phyloP scores from a whole-genome alignment of 2,329 filamentous ascomycete species.

The Ophiostoma populinum region DNA sequence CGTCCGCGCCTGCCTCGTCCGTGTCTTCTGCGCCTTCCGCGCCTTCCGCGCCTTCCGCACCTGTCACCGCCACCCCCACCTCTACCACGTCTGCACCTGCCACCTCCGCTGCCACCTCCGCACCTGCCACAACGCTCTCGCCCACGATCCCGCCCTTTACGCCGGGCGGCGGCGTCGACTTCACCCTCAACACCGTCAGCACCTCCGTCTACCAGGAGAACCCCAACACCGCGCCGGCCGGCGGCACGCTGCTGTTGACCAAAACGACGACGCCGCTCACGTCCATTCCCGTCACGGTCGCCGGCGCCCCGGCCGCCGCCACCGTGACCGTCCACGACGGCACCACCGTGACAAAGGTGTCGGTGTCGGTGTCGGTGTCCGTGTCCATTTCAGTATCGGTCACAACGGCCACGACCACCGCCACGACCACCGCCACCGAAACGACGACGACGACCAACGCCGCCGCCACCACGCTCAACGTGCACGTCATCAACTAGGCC shows the following conservation, averaged over 20 bases:
- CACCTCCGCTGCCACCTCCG: no score
- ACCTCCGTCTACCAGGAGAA: not conserved
- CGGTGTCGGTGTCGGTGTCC: no score
- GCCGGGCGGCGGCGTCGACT: no score
- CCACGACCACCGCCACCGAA: constrained; percentile 2
- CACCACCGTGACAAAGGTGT: constrained; percentile 7
- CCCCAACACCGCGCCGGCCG: not conserved
- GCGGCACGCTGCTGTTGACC: not conserved
- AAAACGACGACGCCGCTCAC: not conserved
- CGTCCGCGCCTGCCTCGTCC: no score
- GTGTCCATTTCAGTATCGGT: no score
- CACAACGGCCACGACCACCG: not conserved
- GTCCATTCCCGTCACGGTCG: constrained; percentile 1
- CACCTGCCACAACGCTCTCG: no score
- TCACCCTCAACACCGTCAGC: not conserved
- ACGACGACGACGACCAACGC: constrained; percentile 4
- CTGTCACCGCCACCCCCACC: no score
- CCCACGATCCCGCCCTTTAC: no score
- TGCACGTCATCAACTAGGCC: not conserved
- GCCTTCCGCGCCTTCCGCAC: no score
- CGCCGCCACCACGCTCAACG: not conserved
- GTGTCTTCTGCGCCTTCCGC: no score
- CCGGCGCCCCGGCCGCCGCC: no score
- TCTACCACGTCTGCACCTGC: no score
- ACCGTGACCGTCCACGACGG: constrained; percentile 8